phyloP scores from a whole-genome alignment of 2,329 filamentous ascomycete genomes.

The Cladophialophora carrionii region DNA sequence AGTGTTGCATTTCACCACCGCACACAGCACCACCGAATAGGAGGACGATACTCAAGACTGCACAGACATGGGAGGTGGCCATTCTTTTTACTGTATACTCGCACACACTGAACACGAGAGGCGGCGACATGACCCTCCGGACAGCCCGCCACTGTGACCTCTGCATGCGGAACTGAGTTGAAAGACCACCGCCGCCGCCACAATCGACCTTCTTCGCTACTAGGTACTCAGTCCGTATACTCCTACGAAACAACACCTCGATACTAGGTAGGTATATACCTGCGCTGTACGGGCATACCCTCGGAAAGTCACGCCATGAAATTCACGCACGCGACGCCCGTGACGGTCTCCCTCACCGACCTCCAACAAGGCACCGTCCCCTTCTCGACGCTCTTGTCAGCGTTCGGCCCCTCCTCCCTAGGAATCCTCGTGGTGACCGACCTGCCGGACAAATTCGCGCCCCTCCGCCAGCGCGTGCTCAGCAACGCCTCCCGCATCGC shows the following conservation, averaged over 20 bases:
- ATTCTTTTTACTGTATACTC: background rate
- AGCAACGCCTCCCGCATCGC: conserved; percentile 89
- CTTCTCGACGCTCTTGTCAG: conserved; percentile 57
- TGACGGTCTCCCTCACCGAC: conserved; percentile 35
- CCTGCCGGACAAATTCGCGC: conserved; percentile 70
- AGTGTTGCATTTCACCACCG: conserved; percentile 3
- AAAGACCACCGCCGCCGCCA: background rate
- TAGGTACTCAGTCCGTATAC: background rate
- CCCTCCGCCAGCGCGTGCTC: conserved; percentile 73
- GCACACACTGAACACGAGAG: background rate
- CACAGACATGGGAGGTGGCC: background rate
- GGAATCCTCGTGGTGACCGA: conserved; percentile 94
- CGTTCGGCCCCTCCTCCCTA: conserved; percentile 86
- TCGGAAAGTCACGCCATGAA: conserved; percentile 11
- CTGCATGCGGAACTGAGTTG: background rate
- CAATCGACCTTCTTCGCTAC: background rate
- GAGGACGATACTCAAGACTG: background rate
- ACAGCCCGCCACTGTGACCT: background rate
- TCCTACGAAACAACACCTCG: background rate
- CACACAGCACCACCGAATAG: background rate
- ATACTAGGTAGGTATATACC: too few species aligned
- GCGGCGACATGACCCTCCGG: background rate
- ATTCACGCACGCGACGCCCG: conserved; percentile 32
- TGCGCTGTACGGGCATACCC: background rate
- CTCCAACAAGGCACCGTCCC: conserved; percentile 43